Base-by-base conservation (phyloP, 306 rosid species). In the Prunus mongolica region DNA sequence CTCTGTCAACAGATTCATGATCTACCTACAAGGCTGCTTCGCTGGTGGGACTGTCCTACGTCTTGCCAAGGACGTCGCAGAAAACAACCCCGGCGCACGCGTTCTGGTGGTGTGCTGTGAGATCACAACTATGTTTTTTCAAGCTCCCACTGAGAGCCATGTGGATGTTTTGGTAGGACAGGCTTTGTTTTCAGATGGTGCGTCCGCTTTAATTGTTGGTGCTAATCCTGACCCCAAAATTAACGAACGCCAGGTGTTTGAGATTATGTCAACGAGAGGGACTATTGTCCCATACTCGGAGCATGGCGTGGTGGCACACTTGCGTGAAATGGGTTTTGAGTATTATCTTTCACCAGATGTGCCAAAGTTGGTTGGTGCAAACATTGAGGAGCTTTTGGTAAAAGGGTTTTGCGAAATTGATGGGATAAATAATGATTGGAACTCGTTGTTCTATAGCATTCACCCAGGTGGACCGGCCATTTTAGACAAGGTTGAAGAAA, bases 171-270 rank as follows among this genome's bases (percentile, higher is more conserved):
- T 88, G 54, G 76, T 85, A 2, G 89, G 89, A 11, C 91, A 88
- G n/a, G 87, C 86, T 0, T 27, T 88, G 10, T 79, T 85, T 28
- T 76, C 74, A 1, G 84, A 88, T 12, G 86, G 89, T 19, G 87
- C 89, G 18, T 77, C 78, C 0, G 73, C 86, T 0, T 58, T 67
- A 4, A 74, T 85, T 1, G 71, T 88, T 14, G 86, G 87, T 15
- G 81, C 77, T 5, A 20, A 82, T 3, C 85, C 83, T 0, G 18
- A 72, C 34, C 10, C 5, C 0, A 10, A 41, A 25, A 38, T 38
- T 0, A 86, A 87, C n/a, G 85, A 84, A 13, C 64, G 72, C 0
- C 86, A 81, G 1, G 0, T 82, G 11, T 87, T 79, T 10, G 63
- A 77, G 12, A 61, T 87, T 1, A 41, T 84, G 7, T 62, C 72